Percentiles rank a stretch among this genome's conserved stretches.
Conservation (phyloP, 371 early-diverging fungal genomes). For the Mortierella sp. region DNA sequence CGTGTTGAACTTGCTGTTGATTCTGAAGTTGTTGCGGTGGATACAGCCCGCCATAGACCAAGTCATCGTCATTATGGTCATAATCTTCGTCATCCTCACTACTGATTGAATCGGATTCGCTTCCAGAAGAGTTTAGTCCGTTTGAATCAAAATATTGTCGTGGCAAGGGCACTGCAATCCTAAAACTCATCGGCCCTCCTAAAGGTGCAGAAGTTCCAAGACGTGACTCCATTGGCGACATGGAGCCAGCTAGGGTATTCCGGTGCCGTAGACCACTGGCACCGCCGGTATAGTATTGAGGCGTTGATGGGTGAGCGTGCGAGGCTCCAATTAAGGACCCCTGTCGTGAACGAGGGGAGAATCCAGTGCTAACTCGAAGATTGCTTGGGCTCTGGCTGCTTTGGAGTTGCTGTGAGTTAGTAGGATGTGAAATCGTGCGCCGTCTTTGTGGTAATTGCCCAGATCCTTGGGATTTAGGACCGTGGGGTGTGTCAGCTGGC, state of each 20-base stretch:
- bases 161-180: constrained; percentile 47
- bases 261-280: background rate
- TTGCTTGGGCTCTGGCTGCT: constrained; percentile 11
- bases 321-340: constrained; percentile 20
- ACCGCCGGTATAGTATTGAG: constrained; percentile 1
- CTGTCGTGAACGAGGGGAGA: constrained; percentile 43
- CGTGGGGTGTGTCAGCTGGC: background rate
- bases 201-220: constrained; percentile 50
- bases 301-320: constrained; percentile 10
- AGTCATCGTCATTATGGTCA: constrained; percentile 40
- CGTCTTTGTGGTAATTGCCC: constrained; percentile 25
- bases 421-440: constrained; percentile 37
- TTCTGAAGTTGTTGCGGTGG: constrained; percentile 5
- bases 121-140: constrained; percentile 29
- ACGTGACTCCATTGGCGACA: constrained; percentile 28
- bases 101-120: constrained; percentile 49
- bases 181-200: constrained; percentile 45
- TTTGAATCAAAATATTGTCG: constrained; percentile 42
- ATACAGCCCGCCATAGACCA: constrained; percentile 18
- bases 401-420: constrained; percentile 3
- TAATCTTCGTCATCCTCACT: constrained; percentile 51
- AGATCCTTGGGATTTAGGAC: constrained; percentile 11
- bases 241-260: constrained; percentile 14
- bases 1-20: background rate
- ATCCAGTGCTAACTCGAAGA: constrained; percentile 34